These are phyloP conservation scores for Avicennia marina DNA, from an alignment of 257 asterid species.

Conservation along the genomic window DNA sequence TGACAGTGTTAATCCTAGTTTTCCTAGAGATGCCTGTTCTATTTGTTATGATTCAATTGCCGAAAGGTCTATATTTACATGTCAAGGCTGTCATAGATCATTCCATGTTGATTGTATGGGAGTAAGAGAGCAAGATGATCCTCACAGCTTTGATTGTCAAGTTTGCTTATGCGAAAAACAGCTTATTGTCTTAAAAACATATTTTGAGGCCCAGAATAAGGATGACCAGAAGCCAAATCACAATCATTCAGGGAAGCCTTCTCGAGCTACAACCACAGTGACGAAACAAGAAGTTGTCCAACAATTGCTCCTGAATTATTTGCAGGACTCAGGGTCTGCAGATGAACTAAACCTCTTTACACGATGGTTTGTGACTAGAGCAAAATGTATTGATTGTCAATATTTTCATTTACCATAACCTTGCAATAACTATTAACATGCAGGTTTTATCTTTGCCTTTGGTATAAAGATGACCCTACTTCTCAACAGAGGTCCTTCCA, in stretches of 20 bases:
- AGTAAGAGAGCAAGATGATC: constrained; percentile 55
- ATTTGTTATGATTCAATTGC: constrained; percentile 58
- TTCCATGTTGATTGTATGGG: constrained; percentile 87
- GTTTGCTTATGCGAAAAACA: constrained; percentile 77
- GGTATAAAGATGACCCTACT: constrained; percentile 94
- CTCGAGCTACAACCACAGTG: constrained; percentile 35
- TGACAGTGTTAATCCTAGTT: constrained; percentile 35
- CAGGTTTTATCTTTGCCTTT: constrained; percentile 97
- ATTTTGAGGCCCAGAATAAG: constrained; percentile 49
- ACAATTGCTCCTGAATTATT: constrained; percentile 87
- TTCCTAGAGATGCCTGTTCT: constrained; percentile 53
- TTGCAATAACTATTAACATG: constrained; percentile 25
- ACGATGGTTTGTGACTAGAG: constrained; percentile 66
- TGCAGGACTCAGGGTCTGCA: constrained; percentile 74
- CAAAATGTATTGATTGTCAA: constrained; percentile 14
- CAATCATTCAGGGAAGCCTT: constrained; percentile 38
- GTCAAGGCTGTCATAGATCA: constrained; percentile 72
- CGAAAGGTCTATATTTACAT: constrained; percentile 52
- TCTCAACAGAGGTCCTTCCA: constrained; percentile 53
- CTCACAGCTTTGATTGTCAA: constrained; percentile 53
- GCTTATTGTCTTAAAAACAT: constrained; percentile 60
- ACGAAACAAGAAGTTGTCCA: constrained; percentile 77
- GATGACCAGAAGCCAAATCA: constrained; percentile 42
- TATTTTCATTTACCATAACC: constrained; percentile 13
- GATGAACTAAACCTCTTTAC: constrained; percentile 66